phyloP scores from a whole-genome alignment of 768 basidiomycete species.

The Lactarius hengduanensis region DNA sequence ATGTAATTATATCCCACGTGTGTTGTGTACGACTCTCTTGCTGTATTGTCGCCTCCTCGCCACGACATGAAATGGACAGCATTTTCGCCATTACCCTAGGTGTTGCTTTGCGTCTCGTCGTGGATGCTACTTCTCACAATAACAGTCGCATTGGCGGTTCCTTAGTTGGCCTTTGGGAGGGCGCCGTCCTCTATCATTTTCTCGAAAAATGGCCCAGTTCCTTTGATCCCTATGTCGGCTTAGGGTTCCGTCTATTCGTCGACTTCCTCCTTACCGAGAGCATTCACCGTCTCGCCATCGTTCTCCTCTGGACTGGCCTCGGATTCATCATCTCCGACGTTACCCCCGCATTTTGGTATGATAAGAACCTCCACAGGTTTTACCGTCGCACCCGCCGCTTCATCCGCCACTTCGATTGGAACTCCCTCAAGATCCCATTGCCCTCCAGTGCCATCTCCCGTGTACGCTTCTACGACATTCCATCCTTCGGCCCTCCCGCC shows the following conservation, averaged over 20 bases:
- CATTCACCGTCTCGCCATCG: constrained; percentile 45
- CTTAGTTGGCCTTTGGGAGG: constrained; percentile 78
- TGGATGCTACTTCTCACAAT: constrained; percentile 51
- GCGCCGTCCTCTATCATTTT: constrained; percentile 71
- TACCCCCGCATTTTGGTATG: constrained; percentile 46
- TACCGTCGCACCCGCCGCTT: constrained; percentile 32
- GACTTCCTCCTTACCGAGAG: constrained; percentile 68
- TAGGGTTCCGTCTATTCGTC: constrained; percentile 65
- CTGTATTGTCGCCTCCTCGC: background rate
- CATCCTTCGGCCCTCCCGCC: constrained; percentile 1
- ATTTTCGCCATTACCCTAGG: constrained; percentile 67
- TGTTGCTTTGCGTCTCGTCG: constrained; percentile 60
- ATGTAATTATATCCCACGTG: background rate
- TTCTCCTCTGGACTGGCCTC: constrained; percentile 52
- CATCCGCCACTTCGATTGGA: constrained; percentile 26
- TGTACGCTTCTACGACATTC: constrained; percentile 27
- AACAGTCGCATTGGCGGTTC: constrained; percentile 57
- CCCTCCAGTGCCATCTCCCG: constrained; percentile 30
- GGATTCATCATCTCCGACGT: constrained; percentile 55
- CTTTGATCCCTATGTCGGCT: constrained; percentile 66
- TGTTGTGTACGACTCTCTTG: background rate
- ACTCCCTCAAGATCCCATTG: constrained; percentile 28
- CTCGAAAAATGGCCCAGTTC: constrained; percentile 63
- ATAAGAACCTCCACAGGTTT: constrained; percentile 36
- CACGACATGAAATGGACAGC: constrained; percentile 55